phyloP scores from a whole-genome alignment of 306 rosid species.

The Purshia tridentata region DNA sequence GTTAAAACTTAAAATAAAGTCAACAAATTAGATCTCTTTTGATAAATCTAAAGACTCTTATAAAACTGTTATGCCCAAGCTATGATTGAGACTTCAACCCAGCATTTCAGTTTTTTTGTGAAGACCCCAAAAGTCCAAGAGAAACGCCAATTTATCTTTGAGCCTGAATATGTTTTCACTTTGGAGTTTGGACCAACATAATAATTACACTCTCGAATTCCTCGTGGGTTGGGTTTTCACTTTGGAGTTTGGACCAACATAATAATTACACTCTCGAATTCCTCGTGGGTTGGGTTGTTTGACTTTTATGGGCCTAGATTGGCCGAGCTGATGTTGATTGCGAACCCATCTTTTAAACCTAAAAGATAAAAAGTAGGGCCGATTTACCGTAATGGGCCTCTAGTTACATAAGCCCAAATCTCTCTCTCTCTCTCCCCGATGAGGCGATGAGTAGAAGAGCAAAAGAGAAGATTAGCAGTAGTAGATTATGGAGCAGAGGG shows the following conservation, averaged over 20 bases:
- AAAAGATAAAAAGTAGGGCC: not conserved
- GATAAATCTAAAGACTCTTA: too few species aligned
- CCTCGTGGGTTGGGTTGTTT: not conserved
- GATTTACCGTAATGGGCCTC: not conserved
- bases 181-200: too few species aligned
- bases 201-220: not conserved
- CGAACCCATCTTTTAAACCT: too few species aligned
- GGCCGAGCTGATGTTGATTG: not conserved
- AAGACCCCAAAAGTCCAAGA: too few species aligned
- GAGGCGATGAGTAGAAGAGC: not conserved
- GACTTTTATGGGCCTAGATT: not conserved
- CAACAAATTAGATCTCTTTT: too few species aligned
- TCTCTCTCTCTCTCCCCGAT: not conserved
- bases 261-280: not conserved
- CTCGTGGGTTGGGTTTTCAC: not conserved
- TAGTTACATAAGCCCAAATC: not conserved
- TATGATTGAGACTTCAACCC: too few species aligned
- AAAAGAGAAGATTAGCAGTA: not conserved
- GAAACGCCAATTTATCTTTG: too few species aligned
- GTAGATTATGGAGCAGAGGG: slow-evolving; percentile 32
- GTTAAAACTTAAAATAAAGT: too few species aligned
- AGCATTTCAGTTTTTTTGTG: too few species aligned
- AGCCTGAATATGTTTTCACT: too few species aligned
- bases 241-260: too few species aligned
- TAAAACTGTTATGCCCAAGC: too few species aligned